Conservation (phyloP, 2,329 filamentous ascomycete species). For the Botryosphaeria dothidea region DNA sequence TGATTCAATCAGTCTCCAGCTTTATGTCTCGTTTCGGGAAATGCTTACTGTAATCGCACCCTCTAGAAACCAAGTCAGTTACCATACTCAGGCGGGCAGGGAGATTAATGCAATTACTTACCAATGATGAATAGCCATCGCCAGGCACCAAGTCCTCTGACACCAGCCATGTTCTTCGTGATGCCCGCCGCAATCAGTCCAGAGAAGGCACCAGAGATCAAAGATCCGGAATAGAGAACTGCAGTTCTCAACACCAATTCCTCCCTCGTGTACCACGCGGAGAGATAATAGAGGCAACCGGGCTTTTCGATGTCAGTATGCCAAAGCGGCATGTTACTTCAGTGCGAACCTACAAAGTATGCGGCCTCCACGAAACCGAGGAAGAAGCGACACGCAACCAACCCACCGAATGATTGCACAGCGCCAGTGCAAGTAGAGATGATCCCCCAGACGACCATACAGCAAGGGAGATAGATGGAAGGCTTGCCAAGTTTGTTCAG, state of each 20-base stretch:
- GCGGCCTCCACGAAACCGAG: constrained; percentile 17
- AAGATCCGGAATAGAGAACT: constrained; percentile 54
- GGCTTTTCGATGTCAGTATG: constrained; percentile 33
- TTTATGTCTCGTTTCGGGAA: background rate
- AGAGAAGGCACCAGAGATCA: constrained; percentile 55
- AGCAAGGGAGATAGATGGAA: constrained; percentile 15
- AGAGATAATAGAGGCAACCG: constrained; percentile 51
- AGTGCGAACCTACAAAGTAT: background rate
- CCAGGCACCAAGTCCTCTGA: constrained; percentile 36
- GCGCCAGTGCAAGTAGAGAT: constrained; percentile 14
- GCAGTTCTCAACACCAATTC: constrained; percentile 54
- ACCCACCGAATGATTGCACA: constrained; percentile 1
- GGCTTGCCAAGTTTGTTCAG: constrained; percentile 18
- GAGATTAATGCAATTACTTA: background rate
- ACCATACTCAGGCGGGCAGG: background rate
- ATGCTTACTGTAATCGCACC: background rate
- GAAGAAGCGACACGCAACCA: constrained; percentile 14
- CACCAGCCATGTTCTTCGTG: constrained; percentile 38
- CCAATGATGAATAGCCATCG: constrained; percentile 31
- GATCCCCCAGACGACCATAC: constrained; percentile 18
- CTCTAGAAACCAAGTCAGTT: background rate
- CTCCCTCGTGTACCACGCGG: constrained; percentile 55
- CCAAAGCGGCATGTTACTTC: background rate
- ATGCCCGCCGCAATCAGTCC: constrained; percentile 57
- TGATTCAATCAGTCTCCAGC: background rate